A percentile compares a stretch with the other conserved stretches of the same genome.
Conservation (phyloP, 805 yeast species). For the Kuraishia piskuri region DNA sequence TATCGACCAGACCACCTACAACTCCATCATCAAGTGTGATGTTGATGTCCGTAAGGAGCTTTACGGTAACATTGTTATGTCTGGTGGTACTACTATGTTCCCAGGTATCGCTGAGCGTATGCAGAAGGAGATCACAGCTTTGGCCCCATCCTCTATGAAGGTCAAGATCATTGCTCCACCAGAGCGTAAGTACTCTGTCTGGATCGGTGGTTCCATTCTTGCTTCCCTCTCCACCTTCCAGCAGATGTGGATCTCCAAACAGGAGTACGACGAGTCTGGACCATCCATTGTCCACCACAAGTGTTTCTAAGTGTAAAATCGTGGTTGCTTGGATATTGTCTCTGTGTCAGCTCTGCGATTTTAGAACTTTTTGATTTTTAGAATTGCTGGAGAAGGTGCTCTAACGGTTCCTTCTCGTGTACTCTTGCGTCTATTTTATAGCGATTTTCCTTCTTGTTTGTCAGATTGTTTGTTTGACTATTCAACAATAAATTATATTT, state of each 20-base stretch:
- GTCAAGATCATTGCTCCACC: conserved; percentile 99
- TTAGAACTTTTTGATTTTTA: no score
- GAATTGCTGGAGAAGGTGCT: not conserved
- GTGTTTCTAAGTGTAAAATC: conserved; percentile 56
- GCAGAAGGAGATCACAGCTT: conserved; percentile 99
- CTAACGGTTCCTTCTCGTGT: not conserved
- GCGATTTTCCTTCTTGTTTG: not conserved
- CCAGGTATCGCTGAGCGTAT: conserved; percentile 99
- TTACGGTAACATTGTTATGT: conserved; percentile 98
- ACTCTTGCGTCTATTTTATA: not conserved
- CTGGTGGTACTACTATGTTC: conserved; percentile 99
- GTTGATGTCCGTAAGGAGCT: conserved; percentile 98
- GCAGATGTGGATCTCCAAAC: conserved; percentile 99
- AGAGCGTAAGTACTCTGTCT: conserved; percentile 98
- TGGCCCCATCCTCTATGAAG: conserved; percentile 99
- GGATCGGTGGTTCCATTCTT: conserved; percentile 99
- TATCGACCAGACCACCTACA: conserved; percentile 95
- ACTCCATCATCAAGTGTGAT: conserved; percentile 97
- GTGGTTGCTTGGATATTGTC: not conserved
- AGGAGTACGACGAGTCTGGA: conserved; percentile 99
- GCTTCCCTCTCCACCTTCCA: conserved; percentile 99
- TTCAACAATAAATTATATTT: not conserved
- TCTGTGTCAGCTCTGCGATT: not conserved
- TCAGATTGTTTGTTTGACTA: not conserved
- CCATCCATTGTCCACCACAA: conserved; percentile 98